Evolutionary conservation across 2,329 filamentous ascomycete species (phyloP), one percentile per base, ranked within the genome.

Genomic region (Chaetomiaceae sp.): DNA sequence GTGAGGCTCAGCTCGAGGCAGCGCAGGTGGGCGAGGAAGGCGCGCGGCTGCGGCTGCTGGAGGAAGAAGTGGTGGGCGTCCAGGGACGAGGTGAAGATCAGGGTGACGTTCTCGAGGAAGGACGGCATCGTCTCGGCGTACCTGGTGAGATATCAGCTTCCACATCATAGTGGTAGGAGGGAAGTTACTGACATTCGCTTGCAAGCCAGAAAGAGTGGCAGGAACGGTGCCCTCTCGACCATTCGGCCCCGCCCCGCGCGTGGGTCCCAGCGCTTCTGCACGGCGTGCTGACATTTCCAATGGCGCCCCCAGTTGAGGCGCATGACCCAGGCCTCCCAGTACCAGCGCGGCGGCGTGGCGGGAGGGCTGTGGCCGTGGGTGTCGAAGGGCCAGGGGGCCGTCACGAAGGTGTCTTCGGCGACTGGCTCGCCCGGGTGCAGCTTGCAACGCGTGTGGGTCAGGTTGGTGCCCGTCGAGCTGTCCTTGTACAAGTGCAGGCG

Each of bases 61-160:
- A 24, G 33, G 42, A 59, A 58, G 48, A 58, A 60, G 24, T 44
- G 47, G 32, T 53, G 45, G 14, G 54, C 56, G 27, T 60, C 58
- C 20, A 53, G 43, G 1, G 58, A 59, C 9, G 55, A 53, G 7
- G 56, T 60, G 42, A 60, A 60, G 30, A 60, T 48, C 1, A 50
- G 56, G 9, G 56, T 58, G 27, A 55, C 53, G 4, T 43, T 48
- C 37, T 59, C 53, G 41, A 59, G 56, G 32, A 60, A 50, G 5
- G 50, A 52, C 3, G 42, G 45, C 9, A 55, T 49, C 3, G 58
- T 39, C 35, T 60, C 58, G 24, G 38, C 19, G 34, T 60, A 58
- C 38, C 58, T 60, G 30, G 15, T 5, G 18, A 19, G 9, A 12
- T 19, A 19, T 9, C 5, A 9, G 18, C 8, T 5, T n/a, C n/a